Evolutionary conservation across 1,139 yeast species (phyloP).

Genomic region (Pichiaceae sp.): DNA sequence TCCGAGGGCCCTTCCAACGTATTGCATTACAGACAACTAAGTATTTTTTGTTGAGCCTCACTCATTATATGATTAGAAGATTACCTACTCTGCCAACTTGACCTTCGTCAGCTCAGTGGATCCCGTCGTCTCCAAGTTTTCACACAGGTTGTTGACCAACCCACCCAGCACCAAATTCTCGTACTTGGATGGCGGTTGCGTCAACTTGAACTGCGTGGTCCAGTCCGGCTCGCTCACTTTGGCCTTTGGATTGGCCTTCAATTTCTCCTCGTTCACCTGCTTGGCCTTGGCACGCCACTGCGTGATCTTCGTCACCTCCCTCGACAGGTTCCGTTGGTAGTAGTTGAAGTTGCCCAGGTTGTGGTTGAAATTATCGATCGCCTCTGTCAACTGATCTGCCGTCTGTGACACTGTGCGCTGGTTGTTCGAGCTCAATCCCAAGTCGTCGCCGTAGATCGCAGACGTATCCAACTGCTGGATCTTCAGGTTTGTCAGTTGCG

Average conservation of each 20-base stretch:
- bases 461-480: slow-evolving; percentile 17
- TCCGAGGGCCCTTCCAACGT: slow-evolving; percentile 92
- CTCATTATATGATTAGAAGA: not conserved
- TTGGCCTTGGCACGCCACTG: slow-evolving; percentile 73
- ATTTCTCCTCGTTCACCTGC: slow-evolving; percentile 56
- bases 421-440: slow-evolving; percentile 32
- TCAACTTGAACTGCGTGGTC: slow-evolving; percentile 59
- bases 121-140: slow-evolving; percentile 54
- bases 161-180: slow-evolving; percentile 66
- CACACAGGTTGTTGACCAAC: slow-evolving; percentile 62
- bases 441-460: slow-evolving; percentile 17
- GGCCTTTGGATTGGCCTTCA: slow-evolving; percentile 45
- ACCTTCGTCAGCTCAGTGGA: slow-evolving; percentile 57
- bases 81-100: slow-evolving; percentile 18
- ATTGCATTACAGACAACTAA: slow-evolving; percentile 52
- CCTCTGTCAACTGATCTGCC: slow-evolving; percentile 64
- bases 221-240: slow-evolving; percentile 50
- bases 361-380: slow-evolving; percentile 71
- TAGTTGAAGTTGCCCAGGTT: slow-evolving; percentile 79
- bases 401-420: slow-evolving; percentile 25
- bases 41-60: no score
- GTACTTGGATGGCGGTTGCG: slow-evolving; percentile 68
- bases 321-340: slow-evolving; percentile 69
- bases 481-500: slow-evolving; percentile 34
- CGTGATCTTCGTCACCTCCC: slow-evolving; percentile 62